These are phyloP conservation scores for Claviceps cyperi DNA, from an alignment of 2,329 filamentous ascomycete species.

Conservation along the genomic window DNA sequence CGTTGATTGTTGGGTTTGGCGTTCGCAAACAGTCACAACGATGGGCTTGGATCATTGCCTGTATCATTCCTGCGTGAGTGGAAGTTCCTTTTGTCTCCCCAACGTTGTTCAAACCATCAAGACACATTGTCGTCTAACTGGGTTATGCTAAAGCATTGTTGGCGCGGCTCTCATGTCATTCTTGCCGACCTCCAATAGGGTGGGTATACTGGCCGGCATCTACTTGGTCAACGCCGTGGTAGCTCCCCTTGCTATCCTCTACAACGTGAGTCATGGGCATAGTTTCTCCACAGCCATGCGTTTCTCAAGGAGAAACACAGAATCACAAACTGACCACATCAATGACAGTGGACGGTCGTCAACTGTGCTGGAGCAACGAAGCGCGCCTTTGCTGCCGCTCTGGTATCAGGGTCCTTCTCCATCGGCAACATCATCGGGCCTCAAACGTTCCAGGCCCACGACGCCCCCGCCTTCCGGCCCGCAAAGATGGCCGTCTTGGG, in stretches of 20 bases:
- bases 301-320: too few species aligned
- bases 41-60: constrained; percentile 34
- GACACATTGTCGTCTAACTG: not conserved
- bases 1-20: constrained; percentile 31
- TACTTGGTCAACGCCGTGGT: constrained; percentile 37
- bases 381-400: constrained; percentile 33
- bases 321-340: not conserved
- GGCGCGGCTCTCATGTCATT: constrained; percentile 40
- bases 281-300: too few species aligned
- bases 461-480: constrained; percentile 36
- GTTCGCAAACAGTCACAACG: constrained; percentile 32
- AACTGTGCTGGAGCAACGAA: constrained; percentile 39
- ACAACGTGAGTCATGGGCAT: constrained; percentile 20
- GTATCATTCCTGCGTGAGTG: constrained; percentile 32
- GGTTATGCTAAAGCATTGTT: constrained; percentile 20
- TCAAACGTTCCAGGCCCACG: constrained; percentile 37
- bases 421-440: constrained; percentile 43
- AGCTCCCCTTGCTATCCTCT: constrained; percentile 30
- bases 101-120: too few species aligned
- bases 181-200: constrained; percentile 27
- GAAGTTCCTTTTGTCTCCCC: not conserved
- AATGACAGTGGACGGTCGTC: constrained; percentile 28
- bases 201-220: constrained; percentile 32
- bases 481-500: constrained; percentile 41
- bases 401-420: constrained; percentile 35